Conservation (phyloP, 208 protist genomes). For the Trypanosoma cruzi region DNA sequence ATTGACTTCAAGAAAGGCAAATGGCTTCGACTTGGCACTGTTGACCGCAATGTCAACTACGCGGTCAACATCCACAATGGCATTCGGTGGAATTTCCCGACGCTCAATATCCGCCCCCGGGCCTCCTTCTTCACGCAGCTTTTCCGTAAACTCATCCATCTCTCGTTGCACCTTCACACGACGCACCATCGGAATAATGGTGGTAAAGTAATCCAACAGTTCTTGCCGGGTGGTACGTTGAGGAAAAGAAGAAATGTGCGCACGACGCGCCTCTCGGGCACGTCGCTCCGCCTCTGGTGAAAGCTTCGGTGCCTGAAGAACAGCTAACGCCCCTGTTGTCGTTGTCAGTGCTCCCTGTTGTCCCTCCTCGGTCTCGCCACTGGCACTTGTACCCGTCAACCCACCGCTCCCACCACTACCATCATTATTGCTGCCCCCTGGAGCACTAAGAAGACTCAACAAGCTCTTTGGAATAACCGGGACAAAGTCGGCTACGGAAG, state of each 20-base stretch:
- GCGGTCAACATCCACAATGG: conserved; percentile 57
- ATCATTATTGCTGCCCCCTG: conserved; percentile 18
- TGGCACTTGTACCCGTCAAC: not conserved
- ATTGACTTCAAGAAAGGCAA: conserved; percentile 85
- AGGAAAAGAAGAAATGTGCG: conserved; percentile 80
- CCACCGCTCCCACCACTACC: not conserved
- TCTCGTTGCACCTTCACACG: conserved; percentile 74
- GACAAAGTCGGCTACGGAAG: conserved; percentile 79
- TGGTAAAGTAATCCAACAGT: conserved; percentile 65
- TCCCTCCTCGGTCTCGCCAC: conserved; percentile 1
- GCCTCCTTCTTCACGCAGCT: conserved; percentile 3
- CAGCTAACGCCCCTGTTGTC: conserved; percentile 32
- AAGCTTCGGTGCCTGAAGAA: conserved; percentile 78
- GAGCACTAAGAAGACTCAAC: conserved; percentile 20
- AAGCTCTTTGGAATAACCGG: conserved; percentile 49
- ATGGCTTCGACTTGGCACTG: conserved; percentile 60
- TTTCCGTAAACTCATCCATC: conserved; percentile 45
- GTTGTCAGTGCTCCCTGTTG: conserved; percentile 19
- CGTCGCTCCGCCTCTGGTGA: conserved; percentile 57
- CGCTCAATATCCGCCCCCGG: conserved; percentile 32
- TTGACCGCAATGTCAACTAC: conserved; percentile 60
- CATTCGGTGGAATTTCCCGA: conserved; percentile 66
- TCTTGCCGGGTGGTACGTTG: conserved; percentile 56
- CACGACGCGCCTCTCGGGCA: conserved; percentile 74
- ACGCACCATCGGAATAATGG: conserved; percentile 74